These are phyloP conservation scores for Syzygium malaccense DNA, from an alignment of 441 rosid species.

Conservation along the genomic window DNA sequence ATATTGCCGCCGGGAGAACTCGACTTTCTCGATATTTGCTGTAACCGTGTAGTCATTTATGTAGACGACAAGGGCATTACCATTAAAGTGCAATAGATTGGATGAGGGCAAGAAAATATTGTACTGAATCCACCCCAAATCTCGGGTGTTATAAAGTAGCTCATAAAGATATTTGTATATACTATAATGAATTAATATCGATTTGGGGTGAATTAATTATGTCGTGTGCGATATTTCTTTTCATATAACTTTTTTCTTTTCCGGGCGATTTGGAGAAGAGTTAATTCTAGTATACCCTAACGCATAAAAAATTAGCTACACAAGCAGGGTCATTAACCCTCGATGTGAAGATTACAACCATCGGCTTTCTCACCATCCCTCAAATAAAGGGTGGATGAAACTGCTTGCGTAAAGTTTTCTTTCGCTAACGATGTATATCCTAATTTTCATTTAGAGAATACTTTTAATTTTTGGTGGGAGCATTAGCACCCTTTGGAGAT, in stretches of 20 bases:
- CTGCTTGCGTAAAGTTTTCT: neutral
- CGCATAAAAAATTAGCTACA: neutral
- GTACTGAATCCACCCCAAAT: neutral
- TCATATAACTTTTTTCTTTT: neutral
- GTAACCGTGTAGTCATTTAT: neutral
- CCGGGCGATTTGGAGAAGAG: neutral
- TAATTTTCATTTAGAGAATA: neutral
- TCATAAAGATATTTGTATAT: neutral
- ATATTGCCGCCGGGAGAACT: neutral
- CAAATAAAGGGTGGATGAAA: neutral
- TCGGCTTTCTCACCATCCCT: neutral
- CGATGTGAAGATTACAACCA: neutral
- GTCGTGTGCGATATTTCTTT: neutral
- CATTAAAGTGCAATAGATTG: neutral
- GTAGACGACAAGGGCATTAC: neutral
- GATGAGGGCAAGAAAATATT: neutral
- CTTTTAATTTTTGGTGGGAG: neutral
- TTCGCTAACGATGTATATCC: neutral
- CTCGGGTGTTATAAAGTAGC: neutral
- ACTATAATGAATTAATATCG: neutral
- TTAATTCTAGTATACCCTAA: neutral
- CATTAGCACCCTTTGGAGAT: neutral
- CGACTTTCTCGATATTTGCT: neutral
- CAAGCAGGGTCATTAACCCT: neutral
- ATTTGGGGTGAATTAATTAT: neutral